phyloP scores from a whole-genome alignment of 371 early-diverging fungal genomes.

The Mucor piriformis region DNA sequence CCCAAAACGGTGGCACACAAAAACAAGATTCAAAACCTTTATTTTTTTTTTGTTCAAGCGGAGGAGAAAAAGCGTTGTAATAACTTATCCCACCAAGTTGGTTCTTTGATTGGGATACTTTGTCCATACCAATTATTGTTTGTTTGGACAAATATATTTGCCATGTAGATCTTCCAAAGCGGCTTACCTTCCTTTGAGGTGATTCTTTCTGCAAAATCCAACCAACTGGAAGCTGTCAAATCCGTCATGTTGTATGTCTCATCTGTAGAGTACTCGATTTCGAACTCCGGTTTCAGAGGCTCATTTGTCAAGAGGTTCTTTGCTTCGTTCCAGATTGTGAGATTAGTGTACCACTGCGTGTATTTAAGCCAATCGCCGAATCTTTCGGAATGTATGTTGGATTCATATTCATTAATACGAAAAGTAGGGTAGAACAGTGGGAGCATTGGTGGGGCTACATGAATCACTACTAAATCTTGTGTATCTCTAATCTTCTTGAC shows the following conservation, averaged over 20 bases:
- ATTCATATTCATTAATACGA: slow-evolving; percentile 62
- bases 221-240: slow-evolving; percentile 49
- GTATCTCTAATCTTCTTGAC: slow-evolving; percentile 35
- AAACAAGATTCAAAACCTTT: background rate
- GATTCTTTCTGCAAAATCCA: slow-evolving; percentile 40
- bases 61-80: background rate
- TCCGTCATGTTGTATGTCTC: slow-evolving; percentile 63
- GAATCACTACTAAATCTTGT: slow-evolving; percentile 50
- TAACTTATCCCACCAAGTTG: slow-evolving; percentile 16
- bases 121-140: slow-evolving; percentile 32
- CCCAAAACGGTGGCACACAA: background rate
- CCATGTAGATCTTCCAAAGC: slow-evolving; percentile 23
- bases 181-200: slow-evolving; percentile 15
- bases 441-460: slow-evolving; percentile 69
- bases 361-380: slow-evolving; percentile 25
- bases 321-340: slow-evolving; percentile 22
- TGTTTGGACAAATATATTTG: slow-evolving; percentile 33
- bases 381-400: slow-evolving; percentile 3
- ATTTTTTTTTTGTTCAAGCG: background rate
- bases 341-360: slow-evolving; percentile 23
- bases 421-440: slow-evolving; percentile 72
- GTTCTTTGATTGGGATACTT: slow-evolving; percentile 4
- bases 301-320: slow-evolving; percentile 1
- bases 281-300: slow-evolving; percentile 31
- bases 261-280: slow-evolving; percentile 56